Evolutionary conservation across 2,329 filamentous ascomycete genomes (phyloP).

Genomic region (Neofusicoccum parvum): DNA sequence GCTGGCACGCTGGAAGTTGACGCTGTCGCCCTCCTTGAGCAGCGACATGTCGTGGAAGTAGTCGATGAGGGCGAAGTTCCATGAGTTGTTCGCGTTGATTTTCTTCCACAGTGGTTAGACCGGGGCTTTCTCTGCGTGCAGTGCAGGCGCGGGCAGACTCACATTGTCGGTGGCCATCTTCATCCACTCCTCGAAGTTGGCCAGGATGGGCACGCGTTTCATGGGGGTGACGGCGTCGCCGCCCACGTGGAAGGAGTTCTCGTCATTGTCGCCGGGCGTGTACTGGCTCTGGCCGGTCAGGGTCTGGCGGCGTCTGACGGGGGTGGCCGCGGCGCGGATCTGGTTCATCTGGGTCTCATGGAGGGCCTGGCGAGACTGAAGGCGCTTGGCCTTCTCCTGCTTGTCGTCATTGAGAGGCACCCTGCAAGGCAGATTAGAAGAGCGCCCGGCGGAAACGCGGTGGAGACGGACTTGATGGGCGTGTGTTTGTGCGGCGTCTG

Average conservation of each 20-base stretch:
- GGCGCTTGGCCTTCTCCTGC: constrained; percentile 80
- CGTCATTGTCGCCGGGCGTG: constrained; percentile 52
- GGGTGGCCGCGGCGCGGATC: constrained; percentile 79
- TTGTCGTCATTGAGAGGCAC: constrained; percentile 96
- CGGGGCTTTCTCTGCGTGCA: not conserved
- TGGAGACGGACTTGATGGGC: constrained; percentile 20
- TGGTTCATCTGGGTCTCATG: constrained; percentile 92
- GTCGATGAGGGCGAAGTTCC: constrained; percentile 99
- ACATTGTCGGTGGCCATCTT: constrained; percentile 98
- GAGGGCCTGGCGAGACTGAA: constrained; percentile 83
- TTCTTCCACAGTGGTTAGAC: constrained; percentile 37
- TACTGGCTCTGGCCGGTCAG: constrained; percentile 53
- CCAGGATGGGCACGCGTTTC: constrained; percentile 89
- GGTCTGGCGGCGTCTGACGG: constrained; percentile 61
- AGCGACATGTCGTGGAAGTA: constrained; percentile 99
- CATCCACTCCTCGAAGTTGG: constrained; percentile 99
- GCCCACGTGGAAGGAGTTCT: constrained; percentile 64
- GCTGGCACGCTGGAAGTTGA: constrained; percentile 98
- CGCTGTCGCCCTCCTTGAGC: constrained; percentile 90
- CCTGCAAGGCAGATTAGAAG: constrained; percentile 48
- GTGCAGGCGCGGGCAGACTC: constrained; percentile 14
- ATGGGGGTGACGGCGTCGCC: constrained; percentile 85
- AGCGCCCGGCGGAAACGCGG: not conserved
- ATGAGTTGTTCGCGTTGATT: constrained; percentile 97
- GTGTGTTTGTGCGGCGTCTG: constrained; percentile 52